Evolutionary conservation across 768 basidiomycete genomes (phyloP).

Genomic region (Nevesoporus exiguus): DNA sequence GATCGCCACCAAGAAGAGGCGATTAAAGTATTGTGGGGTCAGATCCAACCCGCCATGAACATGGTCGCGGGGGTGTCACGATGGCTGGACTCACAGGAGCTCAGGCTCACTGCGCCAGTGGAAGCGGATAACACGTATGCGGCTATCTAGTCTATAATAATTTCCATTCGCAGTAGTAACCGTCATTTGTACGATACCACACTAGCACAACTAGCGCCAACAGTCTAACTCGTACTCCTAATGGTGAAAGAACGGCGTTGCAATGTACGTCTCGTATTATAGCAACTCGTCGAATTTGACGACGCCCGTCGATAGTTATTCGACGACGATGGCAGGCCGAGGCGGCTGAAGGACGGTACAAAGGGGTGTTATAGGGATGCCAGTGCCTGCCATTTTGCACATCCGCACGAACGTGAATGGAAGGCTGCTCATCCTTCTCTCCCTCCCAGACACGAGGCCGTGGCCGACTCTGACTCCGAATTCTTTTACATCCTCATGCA

Average conservation of each 20-base stretch:
- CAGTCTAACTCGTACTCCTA: background rate
- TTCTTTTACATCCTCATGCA: slow-evolving; percentile 21
- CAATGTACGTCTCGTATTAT: slow-evolving; percentile 23
- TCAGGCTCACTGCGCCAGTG: slow-evolving; percentile 18
- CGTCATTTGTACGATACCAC: slow-evolving; percentile 19
- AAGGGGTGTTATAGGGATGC: slow-evolving; percentile 23
- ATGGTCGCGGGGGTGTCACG: slow-evolving; percentile 29
- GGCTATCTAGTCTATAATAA: background rate
- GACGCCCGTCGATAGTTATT: slow-evolving; percentile 18
- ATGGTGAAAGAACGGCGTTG: slow-evolving; percentile 27
- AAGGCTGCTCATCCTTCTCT: slow-evolving; percentile 23
- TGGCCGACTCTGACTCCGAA: slow-evolving; percentile 22
- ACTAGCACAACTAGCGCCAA: background rate
- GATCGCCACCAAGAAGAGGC: slow-evolving; percentile 22
- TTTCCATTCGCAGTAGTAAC: slow-evolving; percentile 17
- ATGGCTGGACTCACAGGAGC: slow-evolving; percentile 31
- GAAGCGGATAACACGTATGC: background rate
- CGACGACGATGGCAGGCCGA: slow-evolving; percentile 28
- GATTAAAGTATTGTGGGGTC: slow-evolving; percentile 24
- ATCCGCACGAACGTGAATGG: slow-evolving; percentile 35
- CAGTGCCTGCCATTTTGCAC: slow-evolving; percentile 27
- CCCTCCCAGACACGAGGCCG: slow-evolving; percentile 20
- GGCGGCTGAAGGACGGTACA: slow-evolving; percentile 18
- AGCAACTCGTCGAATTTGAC: slow-evolving; percentile 6
- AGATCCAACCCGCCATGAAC: slow-evolving; percentile 31